phyloP scores from a whole-genome alignment of 2,329 filamentous ascomycete genomes.

The Fusarium pininemorale region DNA sequence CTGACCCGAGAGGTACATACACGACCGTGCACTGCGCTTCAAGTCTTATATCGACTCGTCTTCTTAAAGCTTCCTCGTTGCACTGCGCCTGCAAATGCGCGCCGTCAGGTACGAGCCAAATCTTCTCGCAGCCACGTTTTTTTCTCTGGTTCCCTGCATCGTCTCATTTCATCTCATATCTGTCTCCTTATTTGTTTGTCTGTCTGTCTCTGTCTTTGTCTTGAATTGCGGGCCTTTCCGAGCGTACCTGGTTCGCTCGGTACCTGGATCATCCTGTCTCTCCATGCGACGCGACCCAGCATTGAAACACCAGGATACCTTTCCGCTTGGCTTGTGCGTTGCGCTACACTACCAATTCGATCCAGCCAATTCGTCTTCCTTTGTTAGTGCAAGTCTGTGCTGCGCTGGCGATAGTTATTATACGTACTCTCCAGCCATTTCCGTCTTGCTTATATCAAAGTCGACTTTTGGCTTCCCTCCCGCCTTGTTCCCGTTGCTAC shows the following conservation, averaged over 20 bases:
- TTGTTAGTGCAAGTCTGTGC: slow-evolving; percentile 38
- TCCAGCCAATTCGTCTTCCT: slow-evolving; percentile 7
- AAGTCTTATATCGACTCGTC: slow-evolving; percentile 7
- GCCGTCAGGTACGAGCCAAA: slow-evolving; percentile 32
- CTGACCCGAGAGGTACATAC: slow-evolving; percentile 11
- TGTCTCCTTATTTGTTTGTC: background rate
- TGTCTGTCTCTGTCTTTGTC: background rate
- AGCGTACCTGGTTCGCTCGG: slow-evolving; percentile 22
- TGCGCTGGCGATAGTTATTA: slow-evolving; percentile 15
- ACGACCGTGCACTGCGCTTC: slow-evolving; percentile 15
- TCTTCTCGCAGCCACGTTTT: background rate
- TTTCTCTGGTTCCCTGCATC: background rate
- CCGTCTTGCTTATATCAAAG: slow-evolving; percentile 5
- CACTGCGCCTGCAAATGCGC: slow-evolving; percentile 30
- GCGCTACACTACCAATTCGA: slow-evolving; percentile 23
- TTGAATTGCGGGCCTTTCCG: slow-evolving; percentile 26
- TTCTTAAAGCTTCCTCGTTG: background rate
- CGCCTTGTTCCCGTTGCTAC: slow-evolving; percentile 26
- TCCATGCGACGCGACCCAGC: slow-evolving; percentile 29
- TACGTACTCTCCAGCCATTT: slow-evolving; percentile 9
- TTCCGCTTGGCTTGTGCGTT: slow-evolving; percentile 24
- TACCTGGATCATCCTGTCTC: slow-evolving; percentile 35
- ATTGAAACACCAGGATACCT: slow-evolving; percentile 42
- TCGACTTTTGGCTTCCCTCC: slow-evolving; percentile 30
- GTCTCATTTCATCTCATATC: slow-evolving; percentile 4